phyloP scores from a whole-genome alignment of 2,329 filamentous ascomycete species.

The Ascochyta clinopodiicola region DNA sequence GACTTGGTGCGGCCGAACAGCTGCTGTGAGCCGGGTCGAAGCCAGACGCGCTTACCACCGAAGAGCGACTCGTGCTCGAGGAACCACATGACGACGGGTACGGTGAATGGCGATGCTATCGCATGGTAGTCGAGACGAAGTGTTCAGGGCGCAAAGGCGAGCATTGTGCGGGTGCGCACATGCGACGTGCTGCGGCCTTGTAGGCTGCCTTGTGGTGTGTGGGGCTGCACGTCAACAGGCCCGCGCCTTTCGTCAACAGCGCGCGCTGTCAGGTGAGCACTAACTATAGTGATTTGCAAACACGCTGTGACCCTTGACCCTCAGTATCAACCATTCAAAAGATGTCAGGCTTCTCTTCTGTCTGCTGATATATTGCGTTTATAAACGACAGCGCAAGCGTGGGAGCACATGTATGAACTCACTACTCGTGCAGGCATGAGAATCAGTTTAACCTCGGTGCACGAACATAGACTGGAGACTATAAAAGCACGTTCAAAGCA shows the following conservation, averaged over 20 bases:
- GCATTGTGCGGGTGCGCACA: conserved; percentile 2
- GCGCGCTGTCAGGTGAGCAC: conserved; percentile 17
- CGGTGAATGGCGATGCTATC: background rate
- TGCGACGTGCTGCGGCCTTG: background rate
- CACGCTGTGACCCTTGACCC: background rate
- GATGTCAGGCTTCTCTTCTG: too few species aligned
- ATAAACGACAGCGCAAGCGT: too few species aligned
- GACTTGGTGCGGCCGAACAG: conserved; percentile 82
- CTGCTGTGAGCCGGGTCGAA: conserved; percentile 83
- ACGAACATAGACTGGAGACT: too few species aligned
- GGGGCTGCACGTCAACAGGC: conserved; percentile 14
- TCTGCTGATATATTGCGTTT: too few species aligned
- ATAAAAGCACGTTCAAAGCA: background rate
- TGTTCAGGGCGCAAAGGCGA: background rate
- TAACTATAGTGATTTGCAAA: background rate
- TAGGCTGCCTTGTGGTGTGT: conserved; percentile 7
- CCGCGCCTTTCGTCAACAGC: background rate
- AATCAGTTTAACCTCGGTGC: too few species aligned
- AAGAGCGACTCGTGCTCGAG: conserved; percentile 64
- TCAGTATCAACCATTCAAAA: too few species aligned
- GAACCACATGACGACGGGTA: conserved; percentile 56
- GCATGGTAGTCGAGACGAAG: conserved; percentile 7
- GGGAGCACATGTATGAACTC: too few species aligned
- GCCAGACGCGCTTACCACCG: conserved; percentile 74
- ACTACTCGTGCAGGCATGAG: too few species aligned